These are phyloP conservation scores for Piper betle DNA, from an alignment of 164 flowering plant species.

Conservation along the genomic window DNA sequence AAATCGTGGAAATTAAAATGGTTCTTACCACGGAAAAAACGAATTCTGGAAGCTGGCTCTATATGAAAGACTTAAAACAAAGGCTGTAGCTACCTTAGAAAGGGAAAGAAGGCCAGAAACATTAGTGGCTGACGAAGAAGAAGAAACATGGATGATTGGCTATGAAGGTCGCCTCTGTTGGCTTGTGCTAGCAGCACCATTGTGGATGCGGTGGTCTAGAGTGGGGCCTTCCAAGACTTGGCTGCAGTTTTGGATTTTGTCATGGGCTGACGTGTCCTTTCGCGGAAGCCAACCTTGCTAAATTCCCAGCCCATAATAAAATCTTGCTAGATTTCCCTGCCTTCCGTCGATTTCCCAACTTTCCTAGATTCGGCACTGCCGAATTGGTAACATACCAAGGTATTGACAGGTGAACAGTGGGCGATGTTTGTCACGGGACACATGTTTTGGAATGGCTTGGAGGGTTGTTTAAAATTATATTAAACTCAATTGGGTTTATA, in stretches of 20 bases:
- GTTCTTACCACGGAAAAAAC: too few species aligned
- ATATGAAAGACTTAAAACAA: too few species aligned
- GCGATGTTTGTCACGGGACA: too few species aligned
- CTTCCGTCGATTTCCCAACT: neutral
- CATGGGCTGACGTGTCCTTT: neutral
- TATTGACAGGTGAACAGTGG: neutral
- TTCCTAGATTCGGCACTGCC: neutral
- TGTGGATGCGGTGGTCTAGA: neutral
- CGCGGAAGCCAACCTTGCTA: neutral
- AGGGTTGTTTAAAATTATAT: too few species aligned
- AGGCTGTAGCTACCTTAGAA: neutral
- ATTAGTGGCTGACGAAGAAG: neutral
- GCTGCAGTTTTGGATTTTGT: slow-evolving; percentile 1
- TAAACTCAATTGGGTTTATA: too few species aligned
- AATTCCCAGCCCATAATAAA: neutral
- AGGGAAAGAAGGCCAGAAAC: neutral
- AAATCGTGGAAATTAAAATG: too few species aligned
- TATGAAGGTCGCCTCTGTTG: neutral
- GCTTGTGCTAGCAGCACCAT: neutral
- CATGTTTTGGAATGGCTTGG: too few species aligned
- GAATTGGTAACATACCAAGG: neutral
- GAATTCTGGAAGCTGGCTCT: too few species aligned
- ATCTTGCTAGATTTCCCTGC: too few species aligned
- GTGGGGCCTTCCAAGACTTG: neutral
- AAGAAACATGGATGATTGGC: neutral